phyloP scores from a whole-genome alignment of 352 stramenopile genomes.

The Globisporangium megalacanthum region DNA sequence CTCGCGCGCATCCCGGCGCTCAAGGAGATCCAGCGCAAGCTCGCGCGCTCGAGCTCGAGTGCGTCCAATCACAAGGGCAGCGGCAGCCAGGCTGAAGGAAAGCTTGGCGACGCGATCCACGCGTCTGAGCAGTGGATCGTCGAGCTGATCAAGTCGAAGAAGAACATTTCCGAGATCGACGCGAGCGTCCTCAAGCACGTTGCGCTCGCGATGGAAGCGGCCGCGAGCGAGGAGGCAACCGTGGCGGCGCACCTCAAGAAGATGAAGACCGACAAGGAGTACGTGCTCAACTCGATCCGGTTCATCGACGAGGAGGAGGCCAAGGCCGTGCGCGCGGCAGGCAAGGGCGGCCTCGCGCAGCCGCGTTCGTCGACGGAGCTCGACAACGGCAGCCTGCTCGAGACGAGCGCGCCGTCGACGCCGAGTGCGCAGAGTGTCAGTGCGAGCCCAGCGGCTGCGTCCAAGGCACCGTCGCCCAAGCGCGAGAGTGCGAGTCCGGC shows the following conservation, averaged over 20 bases:
- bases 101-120: conserved; percentile 63
- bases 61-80: conserved; percentile 27
- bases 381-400: conserved; percentile 48
- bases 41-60: conserved; percentile 42
- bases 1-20: conserved; percentile 78
- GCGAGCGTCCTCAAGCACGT: conserved; percentile 60
- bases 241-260: conserved; percentile 69
- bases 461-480: conserved; percentile 26
- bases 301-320: conserved; percentile 88
- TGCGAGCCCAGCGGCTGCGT: too few species aligned
- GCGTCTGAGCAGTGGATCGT: conserved; percentile 85
- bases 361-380: conserved; percentile 19
- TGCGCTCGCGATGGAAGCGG: conserved; percentile 36
- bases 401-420: conserved; percentile 25
- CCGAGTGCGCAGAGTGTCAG: neutral
- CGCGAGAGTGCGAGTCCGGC: conserved; percentile 5
- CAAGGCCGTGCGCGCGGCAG: conserved; percentile 76
- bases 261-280: conserved; percentile 87
- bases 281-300: conserved; percentile 85
- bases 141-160: conserved; percentile 82
- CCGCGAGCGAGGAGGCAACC: conserved; percentile 57
- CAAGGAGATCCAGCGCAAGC: conserved; percentile 83
- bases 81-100: conserved; percentile 29
- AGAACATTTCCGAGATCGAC: conserved; percentile 83
- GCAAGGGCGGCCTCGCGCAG: conserved; percentile 44